Percentiles rank a stretch among this genome's conserved stretches.
Conservation (phyloP, 2,329 filamentous ascomycete genomes). For the Colletotrichum liaoningense region DNA sequence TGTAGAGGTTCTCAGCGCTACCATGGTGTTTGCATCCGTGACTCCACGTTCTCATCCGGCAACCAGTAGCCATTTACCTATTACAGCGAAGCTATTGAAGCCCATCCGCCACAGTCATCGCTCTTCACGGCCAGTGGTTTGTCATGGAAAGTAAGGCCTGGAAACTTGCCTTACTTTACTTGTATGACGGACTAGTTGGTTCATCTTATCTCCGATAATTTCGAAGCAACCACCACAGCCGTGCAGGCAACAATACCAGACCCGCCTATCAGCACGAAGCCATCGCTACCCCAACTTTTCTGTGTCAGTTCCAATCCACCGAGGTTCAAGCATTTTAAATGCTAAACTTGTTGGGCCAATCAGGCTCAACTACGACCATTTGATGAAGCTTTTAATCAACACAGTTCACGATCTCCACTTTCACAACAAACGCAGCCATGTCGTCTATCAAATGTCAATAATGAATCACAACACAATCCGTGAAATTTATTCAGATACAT, state of each 20-base stretch:
- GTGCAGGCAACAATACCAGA: slow-evolving; percentile 3
- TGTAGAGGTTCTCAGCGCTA: slow-evolving; percentile 1
- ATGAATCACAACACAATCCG: not conserved
- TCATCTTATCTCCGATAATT: not conserved
- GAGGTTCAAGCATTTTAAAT: not conserved
- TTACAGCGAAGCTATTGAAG: slow-evolving; percentile 9
- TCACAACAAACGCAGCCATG: not conserved
- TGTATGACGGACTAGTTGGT: slow-evolving; percentile 12
- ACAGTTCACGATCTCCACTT: not conserved
- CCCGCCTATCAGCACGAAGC: slow-evolving; percentile 14
- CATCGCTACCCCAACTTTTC: slow-evolving; percentile 32
- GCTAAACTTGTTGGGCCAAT: slow-evolving; percentile 2
- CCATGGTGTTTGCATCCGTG: slow-evolving; percentile 12
- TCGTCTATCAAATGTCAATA: not conserved
- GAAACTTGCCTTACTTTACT: too few relatives aligned
- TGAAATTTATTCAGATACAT: slow-evolving; percentile 29
- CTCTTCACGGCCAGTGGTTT: not conserved
- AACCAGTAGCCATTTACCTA: not conserved
- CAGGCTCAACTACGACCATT: not conserved
- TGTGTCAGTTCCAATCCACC: not conserved
- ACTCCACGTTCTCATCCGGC: slow-evolving; percentile 15
- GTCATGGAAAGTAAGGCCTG: not conserved
- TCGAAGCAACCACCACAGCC: not conserved
- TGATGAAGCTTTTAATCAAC: slow-evolving; percentile 8
- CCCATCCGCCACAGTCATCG: not conserved